Evolutionary conservation across 2,329 filamentous ascomycete genomes (phyloP), one percentile per base, ranked within the genome.

Genomic region (Penicillium janthinellum): DNA sequence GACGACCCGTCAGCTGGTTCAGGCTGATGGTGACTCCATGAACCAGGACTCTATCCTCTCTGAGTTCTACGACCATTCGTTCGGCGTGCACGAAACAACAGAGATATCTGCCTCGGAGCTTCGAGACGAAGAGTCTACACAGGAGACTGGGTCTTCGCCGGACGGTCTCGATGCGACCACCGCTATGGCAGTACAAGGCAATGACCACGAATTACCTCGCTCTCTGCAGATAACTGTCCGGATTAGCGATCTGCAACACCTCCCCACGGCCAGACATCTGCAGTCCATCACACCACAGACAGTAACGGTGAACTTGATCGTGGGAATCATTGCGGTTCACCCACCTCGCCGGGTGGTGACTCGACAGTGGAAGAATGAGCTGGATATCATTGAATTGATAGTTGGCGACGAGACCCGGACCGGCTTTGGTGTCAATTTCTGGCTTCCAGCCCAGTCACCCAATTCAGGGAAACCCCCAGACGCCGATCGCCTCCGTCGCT

Each of bases 361-460:
- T 0, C 76, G 78, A 11, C 80, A 81, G 6, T 80, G 79, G 69
- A 80, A 77, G 55, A 78, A 76, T 60, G 75, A 81, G 45, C 82
- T 88, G 54, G 84, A 90, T 5, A 82, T 96, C 3, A 79, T 94
- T 42, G 92, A 96, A 74, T 75, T 95, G 2, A 80, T 93, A 1
- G 86, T 97, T 0, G 93, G 90, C 5, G 94, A 98, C 73, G 90
- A 96, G 54, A 96, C 92, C 0, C 86, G 83, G 64, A 86, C 90
- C 0, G 90, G 89, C 2, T 96, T 97, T 76, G 86, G 83, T 31
- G 82, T 97, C 57, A 93, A 90, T 2, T 92, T 96, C 73, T 98
- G 94, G 94, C 79, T 96, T 1, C 77, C 83, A 4, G 75, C 79
- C 2, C 56, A 62, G 20, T 68, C 75, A 5, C 48, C 64, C 45